Base-by-base conservation (phyloP, 352 stramenopile species). In the Phytophthora syringae region DNA sequence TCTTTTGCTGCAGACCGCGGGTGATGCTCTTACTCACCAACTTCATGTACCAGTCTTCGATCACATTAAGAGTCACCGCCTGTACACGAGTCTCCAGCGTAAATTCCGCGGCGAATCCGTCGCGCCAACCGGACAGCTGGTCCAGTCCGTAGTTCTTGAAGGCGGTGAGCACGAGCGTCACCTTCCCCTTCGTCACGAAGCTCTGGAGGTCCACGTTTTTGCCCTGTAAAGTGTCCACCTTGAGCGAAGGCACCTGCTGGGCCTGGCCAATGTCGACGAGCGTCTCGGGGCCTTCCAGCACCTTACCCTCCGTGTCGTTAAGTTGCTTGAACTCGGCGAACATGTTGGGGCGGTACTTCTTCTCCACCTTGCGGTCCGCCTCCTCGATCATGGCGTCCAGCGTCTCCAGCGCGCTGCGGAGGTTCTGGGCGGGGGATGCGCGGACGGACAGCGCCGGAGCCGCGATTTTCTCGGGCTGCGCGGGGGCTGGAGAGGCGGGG, bases 21-120 rank as follows among this genome's bases (percentile, higher is more conserved):
- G 74, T 77, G 56, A 95, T 95, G 28, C 82, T 90, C 0, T 73
- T 63, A 22, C 84, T 77, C 44, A 95, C 80, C 20, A 93, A 63
- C 72, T 92, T 92, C 79, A 94, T 92, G 76, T 95, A 95, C 88
- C 88, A 95, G 57, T 95, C 88, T 56, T 95, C 88, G 20, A 95
- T 91, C 65, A 95, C 87, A 58, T 92, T 93, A 52, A 95, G 73
- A 56, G 81, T 84, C 21, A 90, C 48, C 2, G 86, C 79, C 66
- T 93, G 86, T 45, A 91, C 76, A 4, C 39, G 53, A 15, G 6
- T 18, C 30, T 79, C 62, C 18, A 72, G 0, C 18, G 37, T 67
- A 56, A 93, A 85, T 22, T 75, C 70, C 1, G 72, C 53, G 15
- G 77, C 39, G 57, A 94, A 95, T 11, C 81, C 72, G 11, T 93